Percentiles rank a stretch among this genome's conserved stretches.
Conservation (phyloP, 805 yeast species). For the Candida argentea region DNA sequence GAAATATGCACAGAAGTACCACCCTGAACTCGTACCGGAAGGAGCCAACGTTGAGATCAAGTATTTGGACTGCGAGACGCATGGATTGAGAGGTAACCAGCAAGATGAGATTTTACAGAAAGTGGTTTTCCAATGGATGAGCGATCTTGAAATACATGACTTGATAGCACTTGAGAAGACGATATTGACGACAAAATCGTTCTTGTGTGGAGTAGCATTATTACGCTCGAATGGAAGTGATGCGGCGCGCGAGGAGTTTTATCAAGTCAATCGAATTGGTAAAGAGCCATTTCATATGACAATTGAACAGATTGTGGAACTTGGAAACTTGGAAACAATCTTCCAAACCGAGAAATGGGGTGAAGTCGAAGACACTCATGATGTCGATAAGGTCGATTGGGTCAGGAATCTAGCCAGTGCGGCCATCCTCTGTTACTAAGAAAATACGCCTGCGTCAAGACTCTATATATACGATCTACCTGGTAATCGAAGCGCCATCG, state of each 20-base stretch:
- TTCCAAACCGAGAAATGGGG: constrained; percentile 93
- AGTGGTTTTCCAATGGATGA: constrained; percentile 58
- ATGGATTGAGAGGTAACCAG: constrained; percentile 72
- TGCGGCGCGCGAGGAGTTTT: constrained; percentile 11
- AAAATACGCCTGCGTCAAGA: too few relatives aligned
- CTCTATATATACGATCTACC: too few relatives aligned
- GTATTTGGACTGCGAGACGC: constrained; percentile 68
- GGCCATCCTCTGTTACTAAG: constrained; percentile 29
- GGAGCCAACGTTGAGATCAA: constrained; percentile 32
- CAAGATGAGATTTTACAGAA: constrained; percentile 53
- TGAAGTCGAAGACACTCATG: constrained; percentile 97
- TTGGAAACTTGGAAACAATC: constrained; percentile 72
- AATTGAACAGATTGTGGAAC: constrained; percentile 63
- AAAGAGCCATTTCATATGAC: constrained; percentile 29
- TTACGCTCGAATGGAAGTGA: constrained; percentile 35
- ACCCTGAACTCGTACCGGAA: constrained; percentile 14
- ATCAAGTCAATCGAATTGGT: constrained; percentile 25
- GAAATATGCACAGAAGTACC: constrained; percentile 17
- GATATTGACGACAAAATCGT: constrained; percentile 77
- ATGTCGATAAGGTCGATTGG: constrained; percentile 88
- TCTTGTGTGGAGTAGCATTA: constrained; percentile 68
- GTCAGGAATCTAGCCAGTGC: constrained; percentile 76
- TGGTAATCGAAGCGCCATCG: too few relatives aligned
- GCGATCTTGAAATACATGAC: constrained; percentile 58
- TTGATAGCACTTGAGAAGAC: constrained; percentile 85